Base-by-base conservation (phyloP, 176 grass and related monocot species). In the Bothriochloa decipiens region DNA sequence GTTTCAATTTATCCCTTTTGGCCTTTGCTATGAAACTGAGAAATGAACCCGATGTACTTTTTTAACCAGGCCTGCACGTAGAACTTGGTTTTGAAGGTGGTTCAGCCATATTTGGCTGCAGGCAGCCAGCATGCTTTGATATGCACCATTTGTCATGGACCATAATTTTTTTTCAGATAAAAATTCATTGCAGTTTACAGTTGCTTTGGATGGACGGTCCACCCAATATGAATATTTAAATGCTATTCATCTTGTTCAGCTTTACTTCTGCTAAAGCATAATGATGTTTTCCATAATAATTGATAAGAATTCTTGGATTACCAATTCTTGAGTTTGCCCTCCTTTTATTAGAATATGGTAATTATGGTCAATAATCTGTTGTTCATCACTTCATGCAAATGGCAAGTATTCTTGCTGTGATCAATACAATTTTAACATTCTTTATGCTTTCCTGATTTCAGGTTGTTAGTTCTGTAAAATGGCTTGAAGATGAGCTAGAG, bases 391-490 rank as follows among this genome's bases (percentile, higher is more conserved):
- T 14, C 2, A 3, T 77, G 65, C 78, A 57, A 11, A 57, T 26
- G 25, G 25, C 29, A 4, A 39, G 11, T 57, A 35, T 22, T 70
- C 72, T 82, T 87, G 49, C 72, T 76, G 43, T 25, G 3, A 22
- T 36, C 68, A 68, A 42, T 60, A 75, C 12, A 6, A 4, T 87
- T 43, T 86, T 72, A 72, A 25, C 81, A 4, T 53, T 25, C 66
- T 72, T 8, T 80, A 78, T 67, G 46, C 28, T 79, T 77, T 77
- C 69, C 46, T 89, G 88, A 83, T 81, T 87, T 81, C 85, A 98
- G 96, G 96, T 98, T 89, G 96, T 96, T 72, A 98, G 89, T 85
- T 98, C 96, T 79, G 96, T 96, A 77, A 98, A 98, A 85, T 98
- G 93, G 93, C 93, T 98, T 78, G 96, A 98, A 94, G 96, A 98